These are phyloP conservation scores for Desmodesmus armatus DNA, from an alignment of 139 green algal species.

Conservation along the genomic window DNA sequence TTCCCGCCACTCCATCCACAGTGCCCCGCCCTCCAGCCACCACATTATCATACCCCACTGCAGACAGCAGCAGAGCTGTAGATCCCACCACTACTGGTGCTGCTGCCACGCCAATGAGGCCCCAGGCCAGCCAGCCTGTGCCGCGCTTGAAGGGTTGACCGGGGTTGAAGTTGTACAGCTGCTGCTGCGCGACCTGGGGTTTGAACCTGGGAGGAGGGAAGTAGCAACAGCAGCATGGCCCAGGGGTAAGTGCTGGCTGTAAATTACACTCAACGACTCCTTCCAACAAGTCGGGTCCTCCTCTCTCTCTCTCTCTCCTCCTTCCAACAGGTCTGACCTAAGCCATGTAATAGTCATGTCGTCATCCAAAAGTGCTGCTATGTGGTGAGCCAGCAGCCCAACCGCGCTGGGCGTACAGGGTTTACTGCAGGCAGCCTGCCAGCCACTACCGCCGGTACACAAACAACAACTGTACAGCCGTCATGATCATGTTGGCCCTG, in stretches of 20 bases:
- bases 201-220: not conserved
- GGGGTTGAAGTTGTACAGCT: conserved; percentile 54
- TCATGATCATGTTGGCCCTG: no score
- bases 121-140: conserved; percentile 85
- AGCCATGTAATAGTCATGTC: no score
- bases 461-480: no score
- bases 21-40: conserved; percentile 66
- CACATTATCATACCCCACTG: conserved; percentile 57
- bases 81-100: conserved; percentile 74
- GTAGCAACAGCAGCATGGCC: not conserved
- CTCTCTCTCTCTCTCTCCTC: no score
- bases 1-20: conserved; percentile 78
- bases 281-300: not conserved
- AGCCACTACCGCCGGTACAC: no score
- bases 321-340: no score
- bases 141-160: conserved; percentile 68
- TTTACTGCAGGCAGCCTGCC: no score
- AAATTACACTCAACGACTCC: not conserved
- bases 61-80: conserved; percentile 51
- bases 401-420: no score
- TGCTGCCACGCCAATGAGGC: conserved; percentile 66
- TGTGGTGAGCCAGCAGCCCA: no score
- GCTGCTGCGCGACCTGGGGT: not conserved
- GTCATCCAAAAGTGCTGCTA: no score
- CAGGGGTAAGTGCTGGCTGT: not conserved